These are phyloP conservation scores for Telopea speciosissima DNA, from an alignment of 177 flowering plant genomes.

Conservation along the genomic window DNA sequence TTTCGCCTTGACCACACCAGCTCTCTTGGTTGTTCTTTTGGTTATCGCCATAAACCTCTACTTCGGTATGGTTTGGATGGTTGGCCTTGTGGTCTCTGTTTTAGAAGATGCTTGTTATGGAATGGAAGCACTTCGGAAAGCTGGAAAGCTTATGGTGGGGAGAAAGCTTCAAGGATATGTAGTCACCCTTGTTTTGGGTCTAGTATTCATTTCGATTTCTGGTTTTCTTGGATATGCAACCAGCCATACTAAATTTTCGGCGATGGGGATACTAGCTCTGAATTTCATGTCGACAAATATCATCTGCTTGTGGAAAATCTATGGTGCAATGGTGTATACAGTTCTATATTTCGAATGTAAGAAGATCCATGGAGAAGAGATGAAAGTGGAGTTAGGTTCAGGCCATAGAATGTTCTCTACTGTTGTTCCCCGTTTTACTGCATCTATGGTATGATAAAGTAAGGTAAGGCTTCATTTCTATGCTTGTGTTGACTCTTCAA, in stretches of 20 bases:
- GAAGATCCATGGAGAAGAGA: neutral
- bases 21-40: slow-evolving; percentile 5
- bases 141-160: slow-evolving; percentile 25
- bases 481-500: too few species aligned
- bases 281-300: neutral
- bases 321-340: neutral
- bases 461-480: too few species aligned
- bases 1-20: neutral
- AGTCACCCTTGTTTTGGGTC: slow-evolving; percentile 6
- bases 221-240: neutral
- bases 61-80: slow-evolving; percentile 22
- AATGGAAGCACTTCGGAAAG: slow-evolving; percentile 28
- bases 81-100: slow-evolving; percentile 20
- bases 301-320: neutral
- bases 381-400: neutral
- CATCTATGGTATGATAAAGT: neutral
- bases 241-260: neutral
- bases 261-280: neutral
- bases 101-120: slow-evolving; percentile 34
- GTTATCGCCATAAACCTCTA: slow-evolving; percentile 9
- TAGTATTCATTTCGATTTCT: neutral
- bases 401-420: neutral
- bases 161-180: slow-evolving; percentile 27
- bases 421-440: neutral
- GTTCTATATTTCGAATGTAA: neutral